Evolutionary conservation across 768 basidiomycete genomes (phyloP).

Genomic region (Strobilomyces echinocephalus): DNA sequence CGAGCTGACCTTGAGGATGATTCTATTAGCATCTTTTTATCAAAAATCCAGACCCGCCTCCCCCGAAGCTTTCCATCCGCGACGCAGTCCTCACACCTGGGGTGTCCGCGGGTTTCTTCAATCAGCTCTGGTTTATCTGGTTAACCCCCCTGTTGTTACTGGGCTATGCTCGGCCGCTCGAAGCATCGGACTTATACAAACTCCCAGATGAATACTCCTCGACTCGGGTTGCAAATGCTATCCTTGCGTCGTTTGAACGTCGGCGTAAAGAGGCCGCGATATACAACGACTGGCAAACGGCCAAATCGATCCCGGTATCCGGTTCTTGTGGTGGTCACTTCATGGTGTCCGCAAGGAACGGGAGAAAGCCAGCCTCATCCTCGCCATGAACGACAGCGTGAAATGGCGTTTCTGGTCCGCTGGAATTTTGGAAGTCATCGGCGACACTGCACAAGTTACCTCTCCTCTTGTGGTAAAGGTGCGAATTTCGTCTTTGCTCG

Average conservation of each 20-base stretch:
- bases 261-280: constrained; percentile 52
- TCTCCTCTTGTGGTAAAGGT: constrained; percentile 79
- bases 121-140: constrained; percentile 68
- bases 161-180: constrained; percentile 77
- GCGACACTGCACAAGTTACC: constrained; percentile 68
- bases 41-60: no score
- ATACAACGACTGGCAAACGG: constrained; percentile 75
- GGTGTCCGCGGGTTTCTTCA: constrained; percentile 54
- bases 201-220: constrained; percentile 62
- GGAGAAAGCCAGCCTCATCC: constrained; percentile 61
- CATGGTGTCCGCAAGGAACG: constrained; percentile 43
- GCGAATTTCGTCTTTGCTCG: constrained; percentile 2
- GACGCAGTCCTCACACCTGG: constrained; percentile 62
- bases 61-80: no score
- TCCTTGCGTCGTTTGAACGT: constrained; percentile 59
- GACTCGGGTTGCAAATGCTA: constrained; percentile 53
- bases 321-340: constrained; percentile 56
- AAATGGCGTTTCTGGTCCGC: constrained; percentile 76
- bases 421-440: constrained; percentile 54
- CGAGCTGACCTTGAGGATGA: no score
- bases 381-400: constrained; percentile 74
- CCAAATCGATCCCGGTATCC: constrained; percentile 53
- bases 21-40: no score
- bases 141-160: constrained; percentile 64
- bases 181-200: constrained; percentile 77